Evolutionary conservation across 306 rosid species (phyloP).

Genomic region (Cucurbita maxima): DNA sequence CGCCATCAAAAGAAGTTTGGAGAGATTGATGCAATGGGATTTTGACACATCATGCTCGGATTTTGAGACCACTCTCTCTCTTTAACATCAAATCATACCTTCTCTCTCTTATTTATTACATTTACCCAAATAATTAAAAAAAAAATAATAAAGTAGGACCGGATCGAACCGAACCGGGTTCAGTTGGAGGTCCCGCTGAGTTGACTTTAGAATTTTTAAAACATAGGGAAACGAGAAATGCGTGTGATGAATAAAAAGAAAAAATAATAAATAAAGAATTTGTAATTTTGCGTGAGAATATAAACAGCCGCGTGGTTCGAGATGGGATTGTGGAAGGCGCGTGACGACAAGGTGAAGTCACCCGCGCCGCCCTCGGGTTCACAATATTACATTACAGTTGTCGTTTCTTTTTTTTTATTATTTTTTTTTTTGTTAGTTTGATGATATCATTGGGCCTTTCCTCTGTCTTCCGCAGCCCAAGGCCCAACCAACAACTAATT

Average conservation of each 20-base stretch:
- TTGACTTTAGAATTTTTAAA: neutral
- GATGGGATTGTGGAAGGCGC: slow-evolving; percentile 29
- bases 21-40: slow-evolving; percentile 49
- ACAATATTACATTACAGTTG: slow-evolving; percentile 15
- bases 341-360: slow-evolving; percentile 36
- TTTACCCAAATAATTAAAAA: slow-evolving; percentile 10
- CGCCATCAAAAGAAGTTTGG: slow-evolving; percentile 22
- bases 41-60: slow-evolving; percentile 87
- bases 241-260: no score
- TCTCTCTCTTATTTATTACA: slow-evolving; percentile 1
- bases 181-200: neutral
- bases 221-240: neutral
- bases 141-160: neutral
- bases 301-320: slow-evolving; percentile 25
- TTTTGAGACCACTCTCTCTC: slow-evolving; percentile 32
- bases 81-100: neutral
- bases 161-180: no score
- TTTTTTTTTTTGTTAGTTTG: no score
- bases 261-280: neutral
- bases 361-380: slow-evolving; percentile 30
- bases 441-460: neutral
- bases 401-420: neutral
- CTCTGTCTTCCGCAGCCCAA: neutral
- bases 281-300: neutral
- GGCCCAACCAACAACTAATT: neutral